These are phyloP conservation scores for Crithidia fasciculata DNA, from an alignment of 208 protist genomes.

Conservation along the genomic window DNA sequence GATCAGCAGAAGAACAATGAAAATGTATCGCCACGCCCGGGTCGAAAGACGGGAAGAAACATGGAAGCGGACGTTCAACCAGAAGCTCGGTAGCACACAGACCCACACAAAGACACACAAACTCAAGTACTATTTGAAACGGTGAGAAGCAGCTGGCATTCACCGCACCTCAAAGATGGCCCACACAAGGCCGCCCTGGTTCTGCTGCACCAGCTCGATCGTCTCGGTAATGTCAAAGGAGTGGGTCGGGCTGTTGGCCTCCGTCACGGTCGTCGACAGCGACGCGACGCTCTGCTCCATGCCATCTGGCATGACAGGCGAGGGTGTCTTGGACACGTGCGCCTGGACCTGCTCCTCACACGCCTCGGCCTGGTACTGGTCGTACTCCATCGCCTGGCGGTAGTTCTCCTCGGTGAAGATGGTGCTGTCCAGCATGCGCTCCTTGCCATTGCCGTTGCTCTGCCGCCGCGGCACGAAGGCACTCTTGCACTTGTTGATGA, in stretches of 20 bases:
- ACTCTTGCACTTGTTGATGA: slow-evolving; percentile 75
- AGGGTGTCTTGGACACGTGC: background rate
- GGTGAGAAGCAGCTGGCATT: background rate
- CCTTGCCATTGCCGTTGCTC: slow-evolving; percentile 8
- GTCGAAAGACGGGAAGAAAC: background rate
- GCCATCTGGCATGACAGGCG: slow-evolving; percentile 14
- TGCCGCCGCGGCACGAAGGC: slow-evolving; percentile 45
- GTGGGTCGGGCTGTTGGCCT: background rate
- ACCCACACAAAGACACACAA: slow-evolving; percentile 3
- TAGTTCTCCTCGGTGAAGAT: slow-evolving; percentile 72
- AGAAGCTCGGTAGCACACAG: background rate
- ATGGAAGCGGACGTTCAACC: background rate
- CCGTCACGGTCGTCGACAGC: slow-evolving; percentile 6
- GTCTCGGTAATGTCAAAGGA: slow-evolving; percentile 68
- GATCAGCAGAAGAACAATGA: background rate
- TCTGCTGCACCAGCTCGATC: slow-evolving; percentile 53
- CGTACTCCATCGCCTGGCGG: slow-evolving; percentile 38
- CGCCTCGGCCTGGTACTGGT: slow-evolving; percentile 23
- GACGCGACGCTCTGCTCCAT: slow-evolving; percentile 40
- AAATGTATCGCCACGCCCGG: background rate
- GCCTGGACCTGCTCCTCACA: slow-evolving; percentile 10
- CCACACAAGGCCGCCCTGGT: slow-evolving; percentile 74
- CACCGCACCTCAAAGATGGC: slow-evolving; percentile 70
- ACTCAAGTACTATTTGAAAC: slow-evolving; percentile 11
- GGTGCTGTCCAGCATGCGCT: slow-evolving; percentile 19